Evolutionary conservation across 1,139 yeast genomes (phyloP).

Genomic region (Wickerhamomyces sp.): DNA sequence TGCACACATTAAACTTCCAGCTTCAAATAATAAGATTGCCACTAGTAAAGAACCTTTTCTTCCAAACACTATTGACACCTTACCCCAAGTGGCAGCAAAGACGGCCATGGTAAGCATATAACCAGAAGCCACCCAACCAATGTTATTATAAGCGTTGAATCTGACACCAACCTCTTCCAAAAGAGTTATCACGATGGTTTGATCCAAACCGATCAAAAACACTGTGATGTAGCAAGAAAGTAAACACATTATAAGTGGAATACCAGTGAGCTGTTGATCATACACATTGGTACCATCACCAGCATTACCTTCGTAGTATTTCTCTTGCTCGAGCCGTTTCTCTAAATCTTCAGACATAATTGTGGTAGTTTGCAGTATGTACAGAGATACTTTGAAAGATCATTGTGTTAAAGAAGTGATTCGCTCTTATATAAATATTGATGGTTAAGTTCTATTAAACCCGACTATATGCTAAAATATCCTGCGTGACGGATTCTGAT

Average conservation of each 20-base stretch:
- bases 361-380: too few species aligned
- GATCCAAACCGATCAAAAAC: conserved; percentile 62
- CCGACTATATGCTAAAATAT: too few species aligned
- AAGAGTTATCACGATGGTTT: conserved; percentile 59
- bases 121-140: conserved; percentile 60
- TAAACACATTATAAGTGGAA: conserved; percentile 36
- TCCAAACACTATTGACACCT: conserved; percentile 56
- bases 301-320: conserved; percentile 33
- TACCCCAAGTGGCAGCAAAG: conserved; percentile 56
- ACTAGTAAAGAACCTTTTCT: conserved; percentile 45
- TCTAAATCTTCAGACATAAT: too few species aligned
- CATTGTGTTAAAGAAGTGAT: too few species aligned
- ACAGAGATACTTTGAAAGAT: too few species aligned
- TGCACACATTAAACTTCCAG: conserved; percentile 60
- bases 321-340: conserved; percentile 1
- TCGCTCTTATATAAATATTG: too few species aligned
- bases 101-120: conserved; percentile 57
- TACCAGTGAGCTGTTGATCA: conserved; percentile 46
- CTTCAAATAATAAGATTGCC: conserved; percentile 51
- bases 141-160: conserved; percentile 47
- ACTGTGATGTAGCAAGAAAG: conserved; percentile 43
- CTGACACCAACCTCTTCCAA: conserved; percentile 50
- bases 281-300: conserved; percentile 51
- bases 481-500: too few species aligned
- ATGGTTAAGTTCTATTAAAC: too few species aligned